Base-by-base conservation (phyloP, 495 filamentous ascomycete genomes). In the Podospora fimiseda region DNA sequence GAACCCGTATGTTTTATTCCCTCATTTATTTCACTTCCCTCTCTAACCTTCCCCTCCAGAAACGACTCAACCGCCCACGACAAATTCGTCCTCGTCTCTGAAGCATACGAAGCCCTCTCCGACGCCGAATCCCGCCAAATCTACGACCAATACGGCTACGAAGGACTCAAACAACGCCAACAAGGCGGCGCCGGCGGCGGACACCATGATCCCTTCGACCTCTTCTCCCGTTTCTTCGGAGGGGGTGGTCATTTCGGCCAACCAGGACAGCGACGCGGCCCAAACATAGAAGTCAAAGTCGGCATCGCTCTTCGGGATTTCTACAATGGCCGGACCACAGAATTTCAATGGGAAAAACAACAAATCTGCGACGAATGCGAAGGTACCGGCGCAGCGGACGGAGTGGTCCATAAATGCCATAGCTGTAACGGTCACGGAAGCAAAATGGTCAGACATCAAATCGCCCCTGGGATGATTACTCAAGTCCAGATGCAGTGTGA, bases 151-250 rank as follows among this genome's bases (percentile, higher is more conserved):
- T 88, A 94, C 68, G 93, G 93, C 43, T 87, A 95, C 60, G 91
- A 96, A 47, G 93, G 90, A 7, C 73, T 96, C 33, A 81, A 89
- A 59, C 85, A 93, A 65, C 90, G 59, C 50, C 52, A 91, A 59
- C 81, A 86, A 57, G 85, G 87, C 21, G 85, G 85, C 48, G 79
- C 82, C 3, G 77, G 77, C 20, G 75, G 77, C 7, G 73, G 77
- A 46, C 84, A 93, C 66, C 86, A 95, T 69, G 91, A 98, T 64
- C 93, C 93, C 15, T 97, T 99, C 72, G 93, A 99, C 65, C 72
- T 99, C 20, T 99, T 99, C 78, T 89, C 84, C 43, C 87, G 90
- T 47, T 97, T 99, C 81, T 99, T 99, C 65, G 93, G 93, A 62
- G 93, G 93, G 38, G 84, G 86, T 16, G 78, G 78, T 13, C 91